Conservation (phyloP, 78 protist genomes). For the Dictyostelium capitatum region DNA sequence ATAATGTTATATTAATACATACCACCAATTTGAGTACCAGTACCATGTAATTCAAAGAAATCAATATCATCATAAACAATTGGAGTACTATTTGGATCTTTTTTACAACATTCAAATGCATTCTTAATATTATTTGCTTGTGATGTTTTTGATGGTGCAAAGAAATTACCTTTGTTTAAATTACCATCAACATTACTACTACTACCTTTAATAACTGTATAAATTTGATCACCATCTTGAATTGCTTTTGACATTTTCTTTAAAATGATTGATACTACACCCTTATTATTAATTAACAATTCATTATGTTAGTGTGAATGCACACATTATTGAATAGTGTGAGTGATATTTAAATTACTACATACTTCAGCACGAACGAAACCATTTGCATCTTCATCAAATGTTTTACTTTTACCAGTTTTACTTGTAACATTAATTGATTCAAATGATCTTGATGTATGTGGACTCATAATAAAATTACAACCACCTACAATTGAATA, state of each 20-base stretch:
- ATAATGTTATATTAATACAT: conserved; percentile 86
- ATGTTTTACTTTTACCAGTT: conserved; percentile 77
- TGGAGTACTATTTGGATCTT: not conserved
- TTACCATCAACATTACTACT: conserved; percentile 28
- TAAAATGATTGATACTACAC: conserved; percentile 65
- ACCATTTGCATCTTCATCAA: conserved; percentile 90
- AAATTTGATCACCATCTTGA: conserved; percentile 33
- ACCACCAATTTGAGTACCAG: conserved; percentile 83
- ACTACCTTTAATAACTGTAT: conserved; percentile 12
- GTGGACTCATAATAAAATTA: conserved; percentile 51
- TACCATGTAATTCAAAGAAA: conserved; percentile 78
- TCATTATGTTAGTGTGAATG: too few relatives aligned
- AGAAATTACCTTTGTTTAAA: not conserved
- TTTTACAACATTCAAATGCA: not conserved
- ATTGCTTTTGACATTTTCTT: conserved; percentile 22
- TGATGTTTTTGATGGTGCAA: not conserved
- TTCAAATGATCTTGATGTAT: not conserved
- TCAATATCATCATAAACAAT: not conserved
- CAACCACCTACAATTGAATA: conserved; percentile 26
- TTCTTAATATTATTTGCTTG: not conserved
- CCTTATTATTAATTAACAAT: conserved; percentile 85
- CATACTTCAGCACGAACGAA: conserved; percentile 81
- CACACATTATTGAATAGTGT: too few relatives aligned
- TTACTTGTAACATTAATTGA: conserved; percentile 50
- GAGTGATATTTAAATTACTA: too few relatives aligned